Evolutionary conservation across 176 grass and related monocot genomes (phyloP).

Genomic region (Aegilops speltoides): DNA sequence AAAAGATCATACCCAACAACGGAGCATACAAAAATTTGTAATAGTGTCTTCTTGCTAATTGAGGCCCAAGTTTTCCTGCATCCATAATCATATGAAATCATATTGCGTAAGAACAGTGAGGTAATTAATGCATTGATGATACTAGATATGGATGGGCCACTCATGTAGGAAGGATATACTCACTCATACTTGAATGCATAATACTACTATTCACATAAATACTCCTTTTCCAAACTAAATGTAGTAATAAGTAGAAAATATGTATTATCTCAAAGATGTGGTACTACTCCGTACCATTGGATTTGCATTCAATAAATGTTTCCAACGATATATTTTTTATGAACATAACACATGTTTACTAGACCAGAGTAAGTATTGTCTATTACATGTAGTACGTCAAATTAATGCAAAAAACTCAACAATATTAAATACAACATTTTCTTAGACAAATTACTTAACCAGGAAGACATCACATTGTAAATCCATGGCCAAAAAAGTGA

Average conservation of each 20-base stretch:
- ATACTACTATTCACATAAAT: neutral
- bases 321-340: too few relatives aligned
- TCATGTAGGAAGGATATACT: neutral
- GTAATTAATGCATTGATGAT: neutral
- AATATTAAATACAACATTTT: too few relatives aligned
- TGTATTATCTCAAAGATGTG: too few relatives aligned
- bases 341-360: too few relatives aligned
- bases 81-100: neutral
- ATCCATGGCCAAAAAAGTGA: neutral
- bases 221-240: neutral
- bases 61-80: slow-evolving; percentile 43
- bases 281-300: too few relatives aligned
- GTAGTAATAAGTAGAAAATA: too few relatives aligned
- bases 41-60: slow-evolving; percentile 36
- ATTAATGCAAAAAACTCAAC: too few relatives aligned
- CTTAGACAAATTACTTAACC: too few relatives aligned
- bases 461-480: neutral
- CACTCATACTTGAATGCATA: neutral
- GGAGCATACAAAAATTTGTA: slow-evolving; percentile 51
- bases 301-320: too few relatives aligned
- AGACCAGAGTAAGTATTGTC: too few relatives aligned
- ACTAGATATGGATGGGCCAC: neutral
- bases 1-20: slow-evolving; percentile 36
- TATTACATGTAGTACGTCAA: too few relatives aligned
- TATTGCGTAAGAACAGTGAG: neutral